A percentile compares a stretch with the other conserved stretches of the same genome.
phyloP scores from a whole-genome alignment of 345 rosid genomes.

The Boechera stricta region DNA sequence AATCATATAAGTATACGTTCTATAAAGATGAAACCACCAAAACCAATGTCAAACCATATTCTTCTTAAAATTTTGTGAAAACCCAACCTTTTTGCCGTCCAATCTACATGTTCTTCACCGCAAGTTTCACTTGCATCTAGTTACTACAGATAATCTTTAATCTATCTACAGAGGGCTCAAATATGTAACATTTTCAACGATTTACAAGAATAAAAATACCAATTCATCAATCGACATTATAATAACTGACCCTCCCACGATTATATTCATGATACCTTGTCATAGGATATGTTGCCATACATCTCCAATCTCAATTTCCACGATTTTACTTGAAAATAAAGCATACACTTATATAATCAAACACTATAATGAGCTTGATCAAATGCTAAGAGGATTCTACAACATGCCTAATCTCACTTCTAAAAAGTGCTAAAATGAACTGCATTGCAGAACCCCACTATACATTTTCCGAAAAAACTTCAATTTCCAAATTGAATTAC shows the following conservation, averaged over 20 bases:
- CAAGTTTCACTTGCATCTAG: neutral
- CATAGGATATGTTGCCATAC: neutral
- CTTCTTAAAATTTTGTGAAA: neutral
- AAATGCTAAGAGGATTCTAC: neutral
- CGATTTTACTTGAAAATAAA: neutral
- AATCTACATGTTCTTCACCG: neutral
- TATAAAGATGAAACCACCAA: constrained; percentile 4
- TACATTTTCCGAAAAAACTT: constrained; percentile 18
- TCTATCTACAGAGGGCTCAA: no score
- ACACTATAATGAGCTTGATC: neutral
- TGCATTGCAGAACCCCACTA: neutral
- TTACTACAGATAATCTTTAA: no score
- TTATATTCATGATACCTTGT: neutral
- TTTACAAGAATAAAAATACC: no score
- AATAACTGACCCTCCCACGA: no score
- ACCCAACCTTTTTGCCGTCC: neutral
- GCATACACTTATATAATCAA: constrained; percentile 5
- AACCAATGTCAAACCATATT: neutral
- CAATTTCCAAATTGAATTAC: neutral
- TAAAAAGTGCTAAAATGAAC: neutral
- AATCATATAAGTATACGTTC: neutral
- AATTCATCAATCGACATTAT: no score
- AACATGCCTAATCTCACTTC: constrained; percentile 19
- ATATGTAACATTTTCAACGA: no score
- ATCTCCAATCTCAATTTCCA: neutral